These are phyloP conservation scores for Dryadomyces quercus-mongolicae DNA, from an alignment of 2,329 filamentous ascomycete genomes.

Conservation along the genomic window DNA sequence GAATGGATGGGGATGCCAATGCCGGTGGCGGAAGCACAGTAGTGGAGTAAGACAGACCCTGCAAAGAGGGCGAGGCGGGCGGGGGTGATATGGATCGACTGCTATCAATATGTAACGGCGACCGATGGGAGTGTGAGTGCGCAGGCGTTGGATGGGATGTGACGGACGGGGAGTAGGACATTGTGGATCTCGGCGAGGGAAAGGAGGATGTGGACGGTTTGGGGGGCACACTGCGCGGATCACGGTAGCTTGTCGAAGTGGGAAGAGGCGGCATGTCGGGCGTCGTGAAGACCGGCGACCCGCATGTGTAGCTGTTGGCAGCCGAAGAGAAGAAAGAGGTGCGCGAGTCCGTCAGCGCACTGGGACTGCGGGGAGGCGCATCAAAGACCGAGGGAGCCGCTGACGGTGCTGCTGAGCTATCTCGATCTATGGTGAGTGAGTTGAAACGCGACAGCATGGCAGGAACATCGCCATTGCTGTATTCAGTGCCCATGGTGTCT, in stretches of 20 bases:
- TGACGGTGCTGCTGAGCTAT: not conserved
- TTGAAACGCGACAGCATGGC: slow-evolving; percentile 10
- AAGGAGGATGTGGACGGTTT: too few relatives aligned
- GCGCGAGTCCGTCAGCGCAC: slow-evolving; percentile 6
- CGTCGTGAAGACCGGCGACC: slow-evolving; percentile 5
- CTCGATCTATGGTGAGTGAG: slow-evolving; percentile 10
- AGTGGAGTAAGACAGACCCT: not conserved
- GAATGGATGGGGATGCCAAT: slow-evolving; percentile 7
- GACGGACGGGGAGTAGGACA: too few relatives aligned
- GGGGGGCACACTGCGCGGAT: not conserved
- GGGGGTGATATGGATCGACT: not conserved
- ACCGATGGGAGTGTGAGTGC: not conserved
- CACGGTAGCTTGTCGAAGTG: not conserved
- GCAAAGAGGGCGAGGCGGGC: not conserved
- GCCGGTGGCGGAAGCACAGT: not conserved
- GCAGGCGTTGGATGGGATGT: not conserved
- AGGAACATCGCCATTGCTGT: slow-evolving; percentile 5
- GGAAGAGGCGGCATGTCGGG: slow-evolving; percentile 1
- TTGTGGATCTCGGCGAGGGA: too few relatives aligned
- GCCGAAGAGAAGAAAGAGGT: slow-evolving; percentile 9
- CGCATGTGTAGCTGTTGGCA: slow-evolving; percentile 7
- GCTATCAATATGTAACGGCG: not conserved
- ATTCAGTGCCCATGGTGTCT: slow-evolving; percentile 8
- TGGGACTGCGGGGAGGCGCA: slow-evolving; percentile 3
- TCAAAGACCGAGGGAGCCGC: slow-evolving; percentile 4